Evolutionary conservation across 306 rosid genomes (phyloP), one percentile per base, ranked within the genome.

Genomic region (Inga laurina): DNA sequence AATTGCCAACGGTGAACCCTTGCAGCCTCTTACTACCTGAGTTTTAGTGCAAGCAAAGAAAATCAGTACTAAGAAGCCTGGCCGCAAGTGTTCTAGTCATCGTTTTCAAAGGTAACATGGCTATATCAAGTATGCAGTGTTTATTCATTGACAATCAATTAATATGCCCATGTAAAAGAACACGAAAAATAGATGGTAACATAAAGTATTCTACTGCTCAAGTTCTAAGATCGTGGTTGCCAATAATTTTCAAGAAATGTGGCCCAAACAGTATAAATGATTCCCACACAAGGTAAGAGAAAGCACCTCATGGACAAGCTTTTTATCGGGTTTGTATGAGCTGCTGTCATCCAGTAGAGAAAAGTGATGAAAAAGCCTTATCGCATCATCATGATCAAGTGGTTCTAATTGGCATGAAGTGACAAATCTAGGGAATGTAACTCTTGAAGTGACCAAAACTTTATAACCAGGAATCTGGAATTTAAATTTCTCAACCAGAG

Each of bases 401-500:
- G 89, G 74, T 16, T 82, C 35, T 79, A 94, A 79, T 44, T 51
- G 14, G 71, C 70, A 83, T 4, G 45, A 13, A 22, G 71, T 67
- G 30, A 68, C 69, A 66, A 90, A 91, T 77, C 86, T 82, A 30
- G 75, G 78, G 73, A 94, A 86, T 74, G 66, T 81, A 62, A 59
- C 82, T 72, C 93, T 84, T 54, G 95, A 90, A 59, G 95, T 91
- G 69, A 90, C 96, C 87, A 93, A 61, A 76, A 91, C 76, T 83
- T 91, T 93, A 83, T 81, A 88, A 68, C 70, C 34, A 46, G 88
- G 45, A 22, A 84, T 24, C 34, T 79, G 32, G 16, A 87, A 85
- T 34, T 48, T 41, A 9, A 91, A 84, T 27, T 79, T 86, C 9
- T 87, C 89, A 71, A 87, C 79, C 72, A 91, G 85, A 73, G 41